Conservation (phyloP, 2,329 filamentous ascomycete genomes). For the Fusarium annulatum region DNA sequence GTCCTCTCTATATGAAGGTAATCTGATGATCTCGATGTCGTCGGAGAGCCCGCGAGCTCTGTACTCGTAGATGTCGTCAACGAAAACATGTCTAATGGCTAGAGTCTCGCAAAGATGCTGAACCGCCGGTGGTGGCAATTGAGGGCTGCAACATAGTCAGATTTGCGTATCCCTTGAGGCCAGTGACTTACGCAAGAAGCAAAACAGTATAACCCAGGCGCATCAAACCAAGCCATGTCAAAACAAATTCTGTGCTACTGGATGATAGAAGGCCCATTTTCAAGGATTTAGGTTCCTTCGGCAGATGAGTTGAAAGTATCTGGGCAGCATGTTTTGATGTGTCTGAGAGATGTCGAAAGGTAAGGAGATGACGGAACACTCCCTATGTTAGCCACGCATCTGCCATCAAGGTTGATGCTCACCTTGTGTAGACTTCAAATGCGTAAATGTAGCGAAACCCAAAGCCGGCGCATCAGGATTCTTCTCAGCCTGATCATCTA, state of each 20-base stretch:
- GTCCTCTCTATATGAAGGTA: conserved; percentile 16
- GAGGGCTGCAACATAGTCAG: conserved; percentile 52
- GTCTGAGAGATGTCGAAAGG: conserved; percentile 45
- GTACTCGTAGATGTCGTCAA: conserved; percentile 50
- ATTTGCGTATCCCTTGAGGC: rapidly evolving
- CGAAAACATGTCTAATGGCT: conserved; percentile 55
- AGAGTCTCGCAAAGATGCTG: conserved; percentile 63
- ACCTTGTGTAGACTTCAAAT: conserved; percentile 4
- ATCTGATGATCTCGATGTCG: conserved; percentile 8
- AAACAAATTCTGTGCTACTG: conserved; percentile 67
- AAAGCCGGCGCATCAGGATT: conserved; percentile 57
- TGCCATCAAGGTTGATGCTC: rapidly evolving
- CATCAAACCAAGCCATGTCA: conserved; percentile 70
- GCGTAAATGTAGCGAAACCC: conserved; percentile 56
- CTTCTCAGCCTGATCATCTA: conserved; percentile 58
- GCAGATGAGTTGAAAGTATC: conserved; percentile 14
- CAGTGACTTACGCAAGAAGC: conserved; percentile 61
- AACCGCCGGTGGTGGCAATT: conserved; percentile 59
- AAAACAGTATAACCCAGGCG: conserved; percentile 65
- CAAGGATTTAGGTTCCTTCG: rapidly evolving
- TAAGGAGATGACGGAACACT: conserved; percentile 32
- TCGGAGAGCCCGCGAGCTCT: not conserved
- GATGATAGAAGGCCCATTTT: conserved; percentile 61
- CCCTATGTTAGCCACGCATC: not conserved
- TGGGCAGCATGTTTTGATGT: conserved; percentile 52